Conservation (phyloP, 371 early-diverging fungal genomes). For the Mucor plumbeus region DNA sequence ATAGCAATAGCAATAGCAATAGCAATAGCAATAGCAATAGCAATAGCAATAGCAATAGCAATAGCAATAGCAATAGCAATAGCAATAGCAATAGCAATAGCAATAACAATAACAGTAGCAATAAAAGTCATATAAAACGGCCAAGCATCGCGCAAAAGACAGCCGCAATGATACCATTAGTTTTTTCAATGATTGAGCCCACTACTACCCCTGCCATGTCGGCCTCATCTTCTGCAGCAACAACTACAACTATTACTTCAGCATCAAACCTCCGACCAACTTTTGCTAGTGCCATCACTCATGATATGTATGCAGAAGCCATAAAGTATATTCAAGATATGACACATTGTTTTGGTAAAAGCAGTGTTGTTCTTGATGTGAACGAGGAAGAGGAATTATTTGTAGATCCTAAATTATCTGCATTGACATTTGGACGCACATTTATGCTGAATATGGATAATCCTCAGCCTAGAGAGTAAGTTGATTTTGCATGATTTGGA, state of each 20-base stretch:
- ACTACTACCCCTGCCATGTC: conserved; percentile 1
- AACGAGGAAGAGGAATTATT: conserved; percentile 33
- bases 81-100: background rate
- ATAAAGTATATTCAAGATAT: conserved; percentile 39
- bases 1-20: background rate
- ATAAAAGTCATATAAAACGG: background rate
- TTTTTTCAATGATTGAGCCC: conserved; percentile 37
- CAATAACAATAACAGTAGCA: background rate
- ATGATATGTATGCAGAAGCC: conserved; percentile 49
- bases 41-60: background rate
- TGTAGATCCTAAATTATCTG: conserved; percentile 35
- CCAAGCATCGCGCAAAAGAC: conserved; percentile 15
- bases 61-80: background rate
- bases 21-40: background rate
- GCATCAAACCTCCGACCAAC: background rate
- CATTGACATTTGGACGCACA: conserved; percentile 39
- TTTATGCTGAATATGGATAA: conserved; percentile 49
- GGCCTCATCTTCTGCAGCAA: background rate
- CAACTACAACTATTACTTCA: background rate
- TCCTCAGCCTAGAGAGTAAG: conserved; percentile 38
- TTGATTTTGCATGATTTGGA: no score
- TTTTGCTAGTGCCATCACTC: conserved; percentile 32
- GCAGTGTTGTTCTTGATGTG: conserved; percentile 40
- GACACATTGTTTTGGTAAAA: conserved; percentile 35
- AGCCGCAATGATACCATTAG: conserved; percentile 38